Percentiles rank a stretch among this genome's conserved stretches.
Conservation (phyloP, 2,329 filamentous ascomycete genomes). For the Alternaria sp. region DNA sequence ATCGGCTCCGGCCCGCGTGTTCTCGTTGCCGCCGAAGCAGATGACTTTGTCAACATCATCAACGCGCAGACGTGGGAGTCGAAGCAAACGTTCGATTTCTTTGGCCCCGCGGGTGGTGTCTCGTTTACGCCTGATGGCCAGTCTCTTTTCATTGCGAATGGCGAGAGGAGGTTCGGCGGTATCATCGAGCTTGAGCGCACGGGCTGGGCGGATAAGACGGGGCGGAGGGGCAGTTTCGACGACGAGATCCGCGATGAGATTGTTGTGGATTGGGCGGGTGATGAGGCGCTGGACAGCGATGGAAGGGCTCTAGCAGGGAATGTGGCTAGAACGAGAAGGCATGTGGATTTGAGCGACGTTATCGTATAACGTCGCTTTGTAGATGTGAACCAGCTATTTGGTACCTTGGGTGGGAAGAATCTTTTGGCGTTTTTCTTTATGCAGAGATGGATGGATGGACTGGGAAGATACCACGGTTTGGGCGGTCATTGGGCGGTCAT, state of each 20-base stretch:
- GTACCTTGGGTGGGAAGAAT: neutral
- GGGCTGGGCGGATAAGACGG: conserved; percentile 32
- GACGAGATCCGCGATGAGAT: conserved; percentile 11
- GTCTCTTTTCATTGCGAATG: conserved; percentile 72
- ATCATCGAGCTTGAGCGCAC: conserved; percentile 66
- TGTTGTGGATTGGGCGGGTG: conserved; percentile 32
- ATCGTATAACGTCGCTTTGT: conserved; percentile 38
- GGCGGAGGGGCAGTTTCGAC: conserved; percentile 3
- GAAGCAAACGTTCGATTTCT: conserved; percentile 75
- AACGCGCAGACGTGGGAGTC: conserved; percentile 68
- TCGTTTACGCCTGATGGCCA: conserved; percentile 70
- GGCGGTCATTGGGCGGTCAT: neutral
- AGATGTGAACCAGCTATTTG: conserved; percentile 25
- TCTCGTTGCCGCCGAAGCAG: conserved; percentile 76
- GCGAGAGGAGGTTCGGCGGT: conserved; percentile 70
- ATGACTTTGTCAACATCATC: conserved; percentile 74
- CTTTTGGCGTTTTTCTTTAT: conserved; percentile 1
- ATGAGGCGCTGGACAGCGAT: conserved; percentile 25
- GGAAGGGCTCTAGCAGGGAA: conserved; percentile 12
- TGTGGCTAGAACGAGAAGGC: conserved; percentile 28
- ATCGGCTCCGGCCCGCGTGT: conserved; percentile 70
- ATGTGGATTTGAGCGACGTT: conserved; percentile 32
- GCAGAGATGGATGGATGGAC: neutral
- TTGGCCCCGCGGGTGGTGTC: conserved; percentile 76
- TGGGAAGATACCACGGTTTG: conserved; percentile 18